A percentile compares a stretch with the other conserved stretches of the same genome.
These are phyloP conservation scores for Dothistroma septosporum DNA, from an alignment of 2,329 filamentous ascomycete species.

Conservation along the genomic window DNA sequence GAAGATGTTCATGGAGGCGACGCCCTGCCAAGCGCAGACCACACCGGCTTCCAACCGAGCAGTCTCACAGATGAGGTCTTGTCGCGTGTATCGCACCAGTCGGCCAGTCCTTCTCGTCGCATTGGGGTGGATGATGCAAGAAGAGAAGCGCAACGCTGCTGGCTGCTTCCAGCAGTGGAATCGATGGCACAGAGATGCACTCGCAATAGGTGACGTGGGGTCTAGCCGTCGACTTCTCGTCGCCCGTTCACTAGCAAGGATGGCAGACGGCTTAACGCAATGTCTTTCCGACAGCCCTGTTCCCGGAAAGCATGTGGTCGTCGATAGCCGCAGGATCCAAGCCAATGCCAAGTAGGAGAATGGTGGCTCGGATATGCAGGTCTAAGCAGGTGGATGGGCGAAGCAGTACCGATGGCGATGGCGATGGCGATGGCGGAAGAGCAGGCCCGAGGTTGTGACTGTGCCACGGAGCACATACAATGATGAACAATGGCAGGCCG, in stretches of 20 bases:
- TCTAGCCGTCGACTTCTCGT: neutral
- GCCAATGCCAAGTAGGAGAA: neutral
- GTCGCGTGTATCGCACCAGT: neutral
- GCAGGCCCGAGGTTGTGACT: neutral
- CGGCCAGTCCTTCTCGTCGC: slow-evolving; percentile 40
- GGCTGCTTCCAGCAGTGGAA: neutral
- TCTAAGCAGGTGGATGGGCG: neutral
- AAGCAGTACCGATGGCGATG: no score
- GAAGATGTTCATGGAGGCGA: slow-evolving; percentile 21
- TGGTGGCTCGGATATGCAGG: neutral
- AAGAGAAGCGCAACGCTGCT: neutral
- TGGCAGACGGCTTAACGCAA: neutral
- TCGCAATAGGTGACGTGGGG: neutral
- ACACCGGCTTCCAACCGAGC: neutral
- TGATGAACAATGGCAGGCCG: neutral
- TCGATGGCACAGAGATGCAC: neutral
- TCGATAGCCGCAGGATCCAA: neutral
- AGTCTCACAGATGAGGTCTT: neutral
- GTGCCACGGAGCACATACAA: neutral
- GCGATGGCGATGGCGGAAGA: neutral
- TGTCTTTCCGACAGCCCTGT: neutral
- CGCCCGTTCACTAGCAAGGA: neutral
- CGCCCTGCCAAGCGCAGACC: neutral
- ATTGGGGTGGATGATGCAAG: slow-evolving; percentile 43
- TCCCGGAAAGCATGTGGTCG: neutral